Conservation (phyloP, 2,329 filamentous ascomycete species). For the Ascochyta clinopodiicola region DNA sequence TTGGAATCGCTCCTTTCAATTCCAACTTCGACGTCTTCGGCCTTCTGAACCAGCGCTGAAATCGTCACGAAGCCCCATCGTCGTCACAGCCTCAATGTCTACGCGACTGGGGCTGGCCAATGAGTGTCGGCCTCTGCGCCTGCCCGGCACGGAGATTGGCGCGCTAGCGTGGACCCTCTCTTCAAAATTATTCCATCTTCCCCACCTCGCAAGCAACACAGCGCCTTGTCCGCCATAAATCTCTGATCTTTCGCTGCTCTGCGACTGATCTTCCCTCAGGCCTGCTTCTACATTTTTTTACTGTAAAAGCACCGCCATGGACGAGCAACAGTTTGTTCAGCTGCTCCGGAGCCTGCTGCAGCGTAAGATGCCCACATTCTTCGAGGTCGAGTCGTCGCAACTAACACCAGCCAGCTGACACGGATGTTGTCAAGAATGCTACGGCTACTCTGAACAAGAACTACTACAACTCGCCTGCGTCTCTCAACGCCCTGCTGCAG, state of each 20-base stretch:
- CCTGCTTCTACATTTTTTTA: slow-evolving; percentile 29
- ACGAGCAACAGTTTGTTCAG: slow-evolving; percentile 82
- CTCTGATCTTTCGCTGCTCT: slow-evolving; percentile 28
- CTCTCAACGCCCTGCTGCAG: slow-evolving; percentile 85
- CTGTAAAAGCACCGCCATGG: slow-evolving; percentile 61
- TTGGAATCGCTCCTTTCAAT: neutral
- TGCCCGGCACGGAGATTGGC: neutral
- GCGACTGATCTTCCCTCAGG: slow-evolving; percentile 29
- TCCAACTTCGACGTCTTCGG: neutral
- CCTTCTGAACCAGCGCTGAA: neutral
- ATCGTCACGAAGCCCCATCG: neutral
- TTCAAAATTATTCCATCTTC: slow-evolving; percentile 17
- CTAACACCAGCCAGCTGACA: slow-evolving; percentile 72
- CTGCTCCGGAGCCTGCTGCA: slow-evolving; percentile 87
- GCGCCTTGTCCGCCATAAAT: slow-evolving; percentile 26
- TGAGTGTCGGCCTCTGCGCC: neutral
- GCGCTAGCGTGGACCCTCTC: slow-evolving; percentile 10
- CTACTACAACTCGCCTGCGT: slow-evolving; percentile 86
- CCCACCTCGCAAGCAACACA: slow-evolving; percentile 30
- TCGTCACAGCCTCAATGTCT: neutral
- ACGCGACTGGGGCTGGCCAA: slow-evolving; percentile 9
- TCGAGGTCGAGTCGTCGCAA: neutral
- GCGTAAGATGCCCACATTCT: slow-evolving; percentile 64
- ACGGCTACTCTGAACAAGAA: slow-evolving; percentile 90
- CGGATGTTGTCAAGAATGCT: slow-evolving; percentile 75